These are phyloP conservation scores for Allomyces macrogynus DNA, from an alignment of 192 early-diverging fungal species.

Conservation along the genomic window DNA sequence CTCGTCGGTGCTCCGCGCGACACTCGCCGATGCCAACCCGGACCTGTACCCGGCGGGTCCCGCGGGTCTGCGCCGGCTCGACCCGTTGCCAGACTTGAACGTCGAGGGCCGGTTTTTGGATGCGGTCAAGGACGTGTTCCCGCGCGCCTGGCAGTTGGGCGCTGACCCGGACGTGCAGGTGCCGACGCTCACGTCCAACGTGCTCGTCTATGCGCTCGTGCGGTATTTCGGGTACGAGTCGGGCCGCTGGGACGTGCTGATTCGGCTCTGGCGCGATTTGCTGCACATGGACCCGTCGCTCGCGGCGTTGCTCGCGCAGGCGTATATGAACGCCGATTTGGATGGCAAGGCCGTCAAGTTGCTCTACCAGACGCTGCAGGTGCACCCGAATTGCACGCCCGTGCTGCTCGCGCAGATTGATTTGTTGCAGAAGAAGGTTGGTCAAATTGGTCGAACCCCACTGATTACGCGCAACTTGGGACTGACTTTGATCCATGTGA, in stretches of 20 bases:
- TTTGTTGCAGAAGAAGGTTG: constrained; percentile 61
- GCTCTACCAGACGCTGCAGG: constrained; percentile 62
- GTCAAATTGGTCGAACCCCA: no score
- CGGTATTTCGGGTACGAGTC: constrained; percentile 65
- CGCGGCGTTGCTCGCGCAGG: constrained; percentile 60
- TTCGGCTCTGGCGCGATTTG: constrained; percentile 53
- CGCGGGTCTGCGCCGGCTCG: constrained; percentile 73
- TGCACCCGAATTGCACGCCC: constrained; percentile 58
- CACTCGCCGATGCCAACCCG: background rate
- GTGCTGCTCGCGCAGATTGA: constrained; percentile 77
- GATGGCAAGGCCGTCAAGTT: constrained; percentile 84
- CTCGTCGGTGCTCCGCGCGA: constrained; percentile 55
- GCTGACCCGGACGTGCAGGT: constrained; percentile 84
- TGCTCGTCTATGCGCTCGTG: constrained; percentile 68
- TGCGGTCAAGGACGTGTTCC: constrained; percentile 60
- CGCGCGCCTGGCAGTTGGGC: constrained; percentile 82
- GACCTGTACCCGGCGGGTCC: constrained; percentile 77
- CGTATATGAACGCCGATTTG: constrained; percentile 63
- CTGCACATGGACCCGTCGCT: constrained; percentile 66
- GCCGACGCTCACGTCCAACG: constrained; percentile 75
- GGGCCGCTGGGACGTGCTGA: constrained; percentile 60
- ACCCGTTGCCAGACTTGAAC: constrained; percentile 52
- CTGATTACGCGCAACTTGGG: no score
- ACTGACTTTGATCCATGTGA: background rate
- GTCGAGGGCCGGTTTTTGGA: constrained; percentile 70